Conservation (phyloP, 768 basidiomycete species). For the Xerocomus potaroensis region DNA sequence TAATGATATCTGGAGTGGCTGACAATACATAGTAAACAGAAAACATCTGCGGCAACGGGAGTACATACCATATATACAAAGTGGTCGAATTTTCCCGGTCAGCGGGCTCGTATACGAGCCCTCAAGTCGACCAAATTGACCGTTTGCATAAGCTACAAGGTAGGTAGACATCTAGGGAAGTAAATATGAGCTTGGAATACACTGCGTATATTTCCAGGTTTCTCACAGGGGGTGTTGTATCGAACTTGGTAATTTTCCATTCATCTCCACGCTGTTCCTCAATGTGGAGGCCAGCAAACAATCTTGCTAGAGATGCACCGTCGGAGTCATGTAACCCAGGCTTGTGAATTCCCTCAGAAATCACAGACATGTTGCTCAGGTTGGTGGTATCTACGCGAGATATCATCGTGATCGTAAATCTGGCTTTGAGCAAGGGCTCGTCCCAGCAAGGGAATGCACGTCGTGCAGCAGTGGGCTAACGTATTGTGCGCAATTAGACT, state of each 20-base stretch:
- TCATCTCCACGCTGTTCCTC: conserved; percentile 33
- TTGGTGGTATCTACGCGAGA: conserved; percentile 72
- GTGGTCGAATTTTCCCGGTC: conserved; percentile 73
- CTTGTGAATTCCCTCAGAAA: conserved; percentile 51
- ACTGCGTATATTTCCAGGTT: background rate
- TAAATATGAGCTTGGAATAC: background rate
- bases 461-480: conserved; percentile 79
- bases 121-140: conserved; percentile 69
- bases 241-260: conserved; percentile 84
- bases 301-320: conserved; percentile 34
- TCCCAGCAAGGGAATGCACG: conserved; percentile 89
- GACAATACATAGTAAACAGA: conserved; percentile 5
- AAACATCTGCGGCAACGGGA: background rate
- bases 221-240: conserved; percentile 66
- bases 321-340: conserved; percentile 28
- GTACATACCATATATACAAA: conserved; percentile 76
- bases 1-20: conserved; percentile 80
- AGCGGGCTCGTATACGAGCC: conserved; percentile 74
- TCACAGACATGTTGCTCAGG: conserved; percentile 83
- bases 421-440: conserved; percentile 87
- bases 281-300: conserved; percentile 39
- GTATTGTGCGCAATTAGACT: background rate
- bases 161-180: conserved; percentile 70
- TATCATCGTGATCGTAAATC: conserved; percentile 71
- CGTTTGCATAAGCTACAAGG: conserved; percentile 85